phyloP scores from a whole-genome alignment of 345 rosid genomes.

The Citrus cavaleriei region DNA sequence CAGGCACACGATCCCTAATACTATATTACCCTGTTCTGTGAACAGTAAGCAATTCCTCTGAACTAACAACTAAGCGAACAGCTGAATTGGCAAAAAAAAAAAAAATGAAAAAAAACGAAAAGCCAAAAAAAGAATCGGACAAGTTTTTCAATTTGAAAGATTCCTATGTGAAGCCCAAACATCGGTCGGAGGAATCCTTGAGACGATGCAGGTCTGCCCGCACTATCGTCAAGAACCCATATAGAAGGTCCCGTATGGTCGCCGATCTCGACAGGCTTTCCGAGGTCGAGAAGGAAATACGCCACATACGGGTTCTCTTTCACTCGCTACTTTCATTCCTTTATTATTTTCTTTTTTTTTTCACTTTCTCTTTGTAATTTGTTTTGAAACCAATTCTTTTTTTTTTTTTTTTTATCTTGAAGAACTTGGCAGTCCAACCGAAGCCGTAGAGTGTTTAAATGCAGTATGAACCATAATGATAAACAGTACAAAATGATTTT shows the following conservation, averaged over 20 bases:
- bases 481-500: too few species aligned
- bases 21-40: too few species aligned
- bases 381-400: too few species aligned
- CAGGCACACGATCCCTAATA: too few species aligned
- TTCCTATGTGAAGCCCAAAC: conserved; percentile 55
- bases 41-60: too few species aligned
- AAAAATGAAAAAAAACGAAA: conserved; percentile 23
- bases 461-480: too few species aligned
- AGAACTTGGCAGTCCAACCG: too few species aligned
- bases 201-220: conserved; percentile 65
- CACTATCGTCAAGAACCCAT: conserved; percentile 60
- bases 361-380: too few species aligned
- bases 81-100: too few species aligned
- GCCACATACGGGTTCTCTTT: conserved; percentile 55
- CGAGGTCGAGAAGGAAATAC: conserved; percentile 44
- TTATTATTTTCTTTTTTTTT: not conserved
- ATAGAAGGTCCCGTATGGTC: conserved; percentile 73
- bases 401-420: too few species aligned
- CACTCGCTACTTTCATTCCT: not conserved
- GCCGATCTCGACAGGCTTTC: conserved; percentile 66
- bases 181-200: conserved; percentile 60
- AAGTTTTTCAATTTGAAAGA: conserved; percentile 31
- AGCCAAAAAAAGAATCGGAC: conserved; percentile 22
- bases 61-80: too few species aligned
- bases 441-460: too few species aligned